Conservation (phyloP, 1,139 yeast species). For the Kazachstania sp. region DNA sequence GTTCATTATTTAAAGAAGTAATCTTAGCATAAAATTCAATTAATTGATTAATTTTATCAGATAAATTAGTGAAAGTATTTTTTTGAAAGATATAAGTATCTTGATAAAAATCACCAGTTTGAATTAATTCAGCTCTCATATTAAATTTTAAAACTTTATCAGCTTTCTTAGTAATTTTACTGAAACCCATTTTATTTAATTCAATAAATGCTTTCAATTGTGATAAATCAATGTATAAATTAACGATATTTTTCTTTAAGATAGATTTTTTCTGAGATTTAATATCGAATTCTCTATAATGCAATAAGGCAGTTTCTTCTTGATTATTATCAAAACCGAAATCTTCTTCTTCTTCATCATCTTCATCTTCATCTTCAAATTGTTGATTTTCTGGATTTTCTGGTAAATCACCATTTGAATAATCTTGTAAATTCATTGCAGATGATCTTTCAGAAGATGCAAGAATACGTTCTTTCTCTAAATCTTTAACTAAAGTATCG, state of each 20-base stretch:
- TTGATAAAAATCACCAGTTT: constrained; percentile 37
- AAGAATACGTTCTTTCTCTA: constrained; percentile 26
- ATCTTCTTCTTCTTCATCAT: constrained; percentile 17
- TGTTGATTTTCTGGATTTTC: neutral
- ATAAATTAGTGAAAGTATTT: constrained; percentile 38
- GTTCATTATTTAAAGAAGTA: constrained; percentile 26
- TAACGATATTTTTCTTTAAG: constrained; percentile 48
- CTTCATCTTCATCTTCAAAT: neutral
- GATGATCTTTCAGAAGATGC: neutral
- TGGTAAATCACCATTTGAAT: neutral
- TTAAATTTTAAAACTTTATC: constrained; percentile 51
- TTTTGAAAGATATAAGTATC: constrained; percentile 41
- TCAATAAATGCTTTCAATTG: constrained; percentile 61
- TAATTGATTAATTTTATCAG: constrained; percentile 40
- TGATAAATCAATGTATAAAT: constrained; percentile 47
- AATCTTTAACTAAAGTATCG: constrained; percentile 45
- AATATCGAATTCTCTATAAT: constrained; percentile 32
- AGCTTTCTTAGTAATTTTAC: constrained; percentile 59
- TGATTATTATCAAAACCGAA: constrained; percentile 28
- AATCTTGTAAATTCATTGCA: neutral
- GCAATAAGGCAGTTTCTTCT: constrained; percentile 33
- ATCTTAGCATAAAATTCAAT: constrained; percentile 41
- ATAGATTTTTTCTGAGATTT: constrained; percentile 40
- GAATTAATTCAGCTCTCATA: constrained; percentile 38
- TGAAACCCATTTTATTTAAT: constrained; percentile 58